A percentile compares a stretch with the other conserved stretches of the same genome.
Conservation (phyloP, 345 rosid species). For the Geranium brycei region DNA sequence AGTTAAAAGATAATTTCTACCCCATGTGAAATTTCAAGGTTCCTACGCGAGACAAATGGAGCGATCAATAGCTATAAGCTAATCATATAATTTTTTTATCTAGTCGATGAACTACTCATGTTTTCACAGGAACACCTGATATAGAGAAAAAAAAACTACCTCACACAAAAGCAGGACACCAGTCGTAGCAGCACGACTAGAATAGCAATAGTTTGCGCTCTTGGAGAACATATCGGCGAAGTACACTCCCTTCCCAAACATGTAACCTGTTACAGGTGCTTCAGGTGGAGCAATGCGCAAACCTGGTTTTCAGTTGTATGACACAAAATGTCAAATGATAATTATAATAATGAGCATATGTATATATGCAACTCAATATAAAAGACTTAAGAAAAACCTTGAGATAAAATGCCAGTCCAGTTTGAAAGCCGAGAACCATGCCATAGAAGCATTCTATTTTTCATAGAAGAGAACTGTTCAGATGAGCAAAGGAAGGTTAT, state of each 20-base stretch:
- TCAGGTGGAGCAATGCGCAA: constrained; percentile 94
- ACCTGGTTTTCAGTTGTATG: constrained; percentile 31
- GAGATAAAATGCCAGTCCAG: constrained; percentile 96
- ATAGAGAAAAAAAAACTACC: constrained; percentile 23
- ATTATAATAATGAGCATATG: too few relatives aligned
- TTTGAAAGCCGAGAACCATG: constrained; percentile 92
- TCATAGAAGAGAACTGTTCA: constrained; percentile 41
- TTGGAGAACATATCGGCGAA: constrained; percentile 97
- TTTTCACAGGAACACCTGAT: not conserved
- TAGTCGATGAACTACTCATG: not conserved
- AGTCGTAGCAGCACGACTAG: constrained; percentile 26
- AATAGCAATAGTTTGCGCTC: constrained; percentile 82
- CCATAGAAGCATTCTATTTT: constrained; percentile 84
- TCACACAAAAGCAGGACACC: constrained; percentile 85
- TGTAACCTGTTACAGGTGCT: constrained; percentile 82
- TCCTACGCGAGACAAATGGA: not conserved
- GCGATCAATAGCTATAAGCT: not conserved
- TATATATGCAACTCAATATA: constrained; percentile 1
- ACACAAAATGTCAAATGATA: not conserved
- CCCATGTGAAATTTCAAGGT: not conserved
- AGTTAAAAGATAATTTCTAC: not conserved
- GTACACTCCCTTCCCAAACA: constrained; percentile 96
- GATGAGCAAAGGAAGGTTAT: constrained; percentile 7
- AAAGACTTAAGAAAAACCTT: constrained; percentile 40
- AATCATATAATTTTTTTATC: not conserved